Percentiles rank a stretch among this genome's conserved stretches.
These are phyloP conservation scores for Ichthyophthirius multifiliis DNA, from an alignment of 169 alveolate species.

Conservation along the genomic window DNA sequence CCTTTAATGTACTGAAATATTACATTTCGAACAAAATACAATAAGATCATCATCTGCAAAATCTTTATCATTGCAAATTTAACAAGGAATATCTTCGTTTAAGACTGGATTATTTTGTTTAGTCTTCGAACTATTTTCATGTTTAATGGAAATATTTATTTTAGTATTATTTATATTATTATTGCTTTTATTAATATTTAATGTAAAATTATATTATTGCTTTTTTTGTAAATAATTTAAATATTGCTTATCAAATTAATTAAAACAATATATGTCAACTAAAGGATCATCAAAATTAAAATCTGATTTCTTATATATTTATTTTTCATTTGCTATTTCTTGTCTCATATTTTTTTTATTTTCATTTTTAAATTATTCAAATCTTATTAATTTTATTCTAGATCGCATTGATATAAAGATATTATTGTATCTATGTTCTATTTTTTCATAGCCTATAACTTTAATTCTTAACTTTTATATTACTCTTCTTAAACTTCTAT, in stretches of 20 bases:
- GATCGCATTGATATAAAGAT: background rate
- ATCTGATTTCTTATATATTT: background rate
- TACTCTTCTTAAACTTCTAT: background rate
- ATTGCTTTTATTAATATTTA: too few species aligned
- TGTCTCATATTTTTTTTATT: background rate
- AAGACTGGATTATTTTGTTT: background rate
- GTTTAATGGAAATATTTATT: too few species aligned
- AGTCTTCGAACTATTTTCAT: too few species aligned
- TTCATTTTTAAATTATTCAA: background rate
- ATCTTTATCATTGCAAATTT: conserved; percentile 47
- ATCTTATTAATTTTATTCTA: background rate
- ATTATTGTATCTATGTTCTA: background rate
- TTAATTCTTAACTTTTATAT: background rate
- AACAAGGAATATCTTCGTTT: conserved; percentile 15
- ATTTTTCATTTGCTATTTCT: background rate
- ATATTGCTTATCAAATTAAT: background rate
- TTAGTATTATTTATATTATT: background rate
- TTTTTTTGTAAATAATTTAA: background rate
- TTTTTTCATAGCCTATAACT: background rate
- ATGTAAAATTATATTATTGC: too few species aligned
- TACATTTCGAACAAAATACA: conserved; percentile 48
- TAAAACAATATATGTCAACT: background rate
- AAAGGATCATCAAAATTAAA: background rate
- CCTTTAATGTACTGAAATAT: conserved; percentile 42
- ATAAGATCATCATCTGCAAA: conserved; percentile 40